Evolutionary conservation across 805 yeast species (phyloP), one percentile per base, ranked within the genome.

Genomic region (Wickerhamomyces tratensis): DNA sequence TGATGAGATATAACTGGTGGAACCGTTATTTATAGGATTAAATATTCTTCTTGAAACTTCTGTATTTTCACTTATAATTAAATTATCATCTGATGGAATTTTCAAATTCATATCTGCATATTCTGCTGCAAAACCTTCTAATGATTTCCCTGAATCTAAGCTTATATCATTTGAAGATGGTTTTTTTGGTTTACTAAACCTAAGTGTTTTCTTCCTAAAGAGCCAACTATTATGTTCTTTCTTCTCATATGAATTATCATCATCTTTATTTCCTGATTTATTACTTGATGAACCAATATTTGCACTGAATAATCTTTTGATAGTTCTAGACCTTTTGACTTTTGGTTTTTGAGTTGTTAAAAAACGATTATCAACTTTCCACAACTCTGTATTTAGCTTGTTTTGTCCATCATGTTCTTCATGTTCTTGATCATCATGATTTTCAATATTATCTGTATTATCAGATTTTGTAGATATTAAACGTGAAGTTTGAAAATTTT

Each of bases 101-200:
- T 36, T 33, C 25, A 50, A 44, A 12, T 47, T 55, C 12, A 36
- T 43, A 1, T 34, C 14, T 1, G 48, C 43, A 36, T 49, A 48
- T 2, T 46, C 49, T 8, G 49, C 53, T 2, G 53, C 56, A 36
- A 33, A 47, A 2, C 48, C 52, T 29, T 45, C 33, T 6, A 56
- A 39, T 4, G 59, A 54, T 14, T 44, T 48, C 10, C 59, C 59
- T 20, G 59, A 56, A 8, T 54, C 53, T 37, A 50, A 33, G 33
- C 48, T 49, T 11, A 51, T 46, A 7, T 39, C 41, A 4, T 40
- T 31, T 5, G 6, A 8, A 7, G 15, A 25, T 10, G 38, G 40
- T 27, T 15, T 36, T 20, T 35, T 37, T 14, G 14, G 10, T n/a
- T 8, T 37, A 8, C 29, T 26, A 9, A 29, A 29, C 8, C 25